A percentile compares a stretch with the other conserved stretches of the same genome.
These are phyloP conservation scores for Neofusicoccum kwambonambiense DNA, from an alignment of 2,329 filamentous ascomycete genomes.

Conservation along the genomic window DNA sequence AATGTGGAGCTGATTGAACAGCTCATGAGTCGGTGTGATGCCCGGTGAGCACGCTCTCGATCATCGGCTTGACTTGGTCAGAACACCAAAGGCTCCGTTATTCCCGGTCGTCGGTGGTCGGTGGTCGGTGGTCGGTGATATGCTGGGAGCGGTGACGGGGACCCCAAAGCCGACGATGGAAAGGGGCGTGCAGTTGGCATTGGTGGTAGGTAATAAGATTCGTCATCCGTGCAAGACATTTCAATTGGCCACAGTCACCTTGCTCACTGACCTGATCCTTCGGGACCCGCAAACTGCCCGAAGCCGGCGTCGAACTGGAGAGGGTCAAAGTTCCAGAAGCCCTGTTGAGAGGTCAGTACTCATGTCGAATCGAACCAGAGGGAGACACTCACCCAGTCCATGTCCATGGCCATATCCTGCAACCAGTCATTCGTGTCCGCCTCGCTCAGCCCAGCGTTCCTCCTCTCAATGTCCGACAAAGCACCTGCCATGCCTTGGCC, in stretches of 20 bases:
- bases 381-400: slow-evolving; percentile 35
- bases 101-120: background rate
- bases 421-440: slow-evolving; percentile 31
- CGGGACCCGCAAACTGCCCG: slow-evolving; percentile 2
- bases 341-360: background rate
- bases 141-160: no score
- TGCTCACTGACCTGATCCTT: background rate
- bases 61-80: background rate
- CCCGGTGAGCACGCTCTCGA: background rate
- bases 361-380: background rate
- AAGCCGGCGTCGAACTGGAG: slow-evolving; percentile 16
- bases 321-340: slow-evolving; percentile 19
- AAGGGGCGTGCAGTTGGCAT: background rate
- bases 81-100: background rate
- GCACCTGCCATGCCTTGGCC: slow-evolving; percentile 17
- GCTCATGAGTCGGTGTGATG: background rate
- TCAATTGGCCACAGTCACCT: background rate
- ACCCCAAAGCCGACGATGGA: background rate
- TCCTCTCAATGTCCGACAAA: slow-evolving; percentile 17
- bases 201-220: background rate
- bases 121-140: background rate
- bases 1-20: background rate
- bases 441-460: slow-evolving; percentile 31
- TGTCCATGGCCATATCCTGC: slow-evolving; percentile 30
- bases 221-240: background rate